Evolutionary conservation across 1,284 basidiomycete genomes (phyloP), one percentile per base, ranked within the genome.

Genomic region (Sutorius eximius): DNA sequence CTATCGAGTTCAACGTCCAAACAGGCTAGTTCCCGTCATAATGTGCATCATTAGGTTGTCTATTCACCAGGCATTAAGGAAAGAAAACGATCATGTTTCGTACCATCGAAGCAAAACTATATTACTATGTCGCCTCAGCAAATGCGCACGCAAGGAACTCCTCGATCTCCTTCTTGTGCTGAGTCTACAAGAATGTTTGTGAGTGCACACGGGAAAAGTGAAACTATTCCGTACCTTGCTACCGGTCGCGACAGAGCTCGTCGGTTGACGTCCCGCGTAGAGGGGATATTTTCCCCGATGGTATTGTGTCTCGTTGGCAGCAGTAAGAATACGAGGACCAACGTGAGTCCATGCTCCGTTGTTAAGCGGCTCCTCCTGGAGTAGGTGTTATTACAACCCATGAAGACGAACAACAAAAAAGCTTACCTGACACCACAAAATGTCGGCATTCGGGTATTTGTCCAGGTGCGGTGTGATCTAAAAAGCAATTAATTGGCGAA

Each of bases 311-410:
- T 93, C 81, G 65, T 88, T 85, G 45, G 86, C 83, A 27, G 91
- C 87, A 42, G 90, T 94, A 69, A 87, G 83, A 66, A 95, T 87
- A 55, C 93, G 86, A 30, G 95, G 93, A 47, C 91, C 91, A 54
- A 97, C 83, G 68, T 98, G 96, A 38, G 87, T 89, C 93, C 93
- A 95, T 33, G 93, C 88, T 62, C 93, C 93, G 64, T 92, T 93
- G 80, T 98, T 98, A 59, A 97, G 73, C 7, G 94, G 94, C 73
- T 96, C 90, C 72, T 92, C 89, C 80, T 83, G 59, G 15, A 64
- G 29, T 33, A 12, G 27, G 30, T 34, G 51, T 59, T 51, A 56
- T 45, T 43, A 44, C 15, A 37, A 42, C 10, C 45, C 5, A 34
- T 48, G n/a, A 51, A 18, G 16, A 22, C 1, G 44, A 24, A 10